Conservation (phyloP, 768 basidiomycete species). For the Lactarius vividus region DNA sequence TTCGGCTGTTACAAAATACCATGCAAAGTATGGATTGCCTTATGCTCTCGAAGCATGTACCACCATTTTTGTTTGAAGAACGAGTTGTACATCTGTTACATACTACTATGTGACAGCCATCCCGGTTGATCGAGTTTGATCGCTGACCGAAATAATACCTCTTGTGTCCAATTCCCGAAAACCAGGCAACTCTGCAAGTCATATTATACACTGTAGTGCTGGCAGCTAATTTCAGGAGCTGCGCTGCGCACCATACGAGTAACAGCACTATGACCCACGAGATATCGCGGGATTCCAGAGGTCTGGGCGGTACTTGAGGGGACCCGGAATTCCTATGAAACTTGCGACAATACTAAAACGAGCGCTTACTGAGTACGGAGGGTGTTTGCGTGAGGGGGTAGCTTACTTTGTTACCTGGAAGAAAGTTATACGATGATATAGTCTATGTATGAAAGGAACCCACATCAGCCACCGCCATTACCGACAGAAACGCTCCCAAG, state of each 20-base stretch:
- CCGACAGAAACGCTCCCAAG: slow-evolving; percentile 57
- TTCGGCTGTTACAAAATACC: too few relatives aligned
- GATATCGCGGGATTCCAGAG: slow-evolving; percentile 73
- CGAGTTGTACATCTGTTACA: background rate
- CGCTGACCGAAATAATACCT: slow-evolving; percentile 34
- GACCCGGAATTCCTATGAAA: slow-evolving; percentile 54
- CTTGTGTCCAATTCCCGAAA: slow-evolving; percentile 38
- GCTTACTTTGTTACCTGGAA: slow-evolving; percentile 57
- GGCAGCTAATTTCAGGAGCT: background rate
- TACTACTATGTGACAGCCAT: background rate
- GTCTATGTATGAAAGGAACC: slow-evolving; percentile 36
- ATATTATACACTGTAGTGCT: background rate
- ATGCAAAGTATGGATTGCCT: too few relatives aligned
- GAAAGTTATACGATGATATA: slow-evolving; percentile 1
- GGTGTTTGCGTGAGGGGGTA: background rate
- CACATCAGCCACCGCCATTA: slow-evolving; percentile 70
- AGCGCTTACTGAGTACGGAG: background rate
- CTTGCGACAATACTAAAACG: slow-evolving; percentile 52
- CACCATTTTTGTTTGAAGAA: too few relatives aligned
- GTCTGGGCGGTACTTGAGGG: slow-evolving; percentile 47
- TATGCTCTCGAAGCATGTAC: too few relatives aligned
- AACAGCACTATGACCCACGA: slow-evolving; percentile 58
- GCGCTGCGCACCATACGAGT: slow-evolving; percentile 46
- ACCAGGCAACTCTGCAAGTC: slow-evolving; percentile 38
- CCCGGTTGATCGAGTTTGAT: background rate